Percentiles rank a stretch among this genome's conserved stretches.
phyloP scores from a whole-genome alignment of 306 rosid species.

The Castanopsis chinensis region DNA sequence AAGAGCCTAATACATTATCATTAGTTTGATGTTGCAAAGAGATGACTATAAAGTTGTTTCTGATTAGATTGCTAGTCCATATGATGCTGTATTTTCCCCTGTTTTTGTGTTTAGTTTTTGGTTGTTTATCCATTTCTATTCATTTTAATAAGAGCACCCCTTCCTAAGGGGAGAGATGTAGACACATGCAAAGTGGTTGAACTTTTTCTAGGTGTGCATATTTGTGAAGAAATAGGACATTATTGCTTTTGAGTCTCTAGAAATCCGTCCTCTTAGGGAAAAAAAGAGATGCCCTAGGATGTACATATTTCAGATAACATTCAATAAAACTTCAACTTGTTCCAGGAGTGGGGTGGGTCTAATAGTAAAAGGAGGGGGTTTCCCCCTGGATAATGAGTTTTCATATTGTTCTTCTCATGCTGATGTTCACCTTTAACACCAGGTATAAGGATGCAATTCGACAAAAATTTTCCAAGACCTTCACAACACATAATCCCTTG shows the following conservation, averaged over 20 bases:
- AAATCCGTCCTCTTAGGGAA: neutral
- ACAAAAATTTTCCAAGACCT: conserved; percentile 11
- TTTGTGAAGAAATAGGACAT: neutral
- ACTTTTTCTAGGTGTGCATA: no score
- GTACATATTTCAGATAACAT: neutral
- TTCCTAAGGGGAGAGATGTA: neutral
- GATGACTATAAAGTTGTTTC: neutral
- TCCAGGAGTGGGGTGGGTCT: no score
- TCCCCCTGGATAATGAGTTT: neutral
- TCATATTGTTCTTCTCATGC: neutral
- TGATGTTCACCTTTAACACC: neutral
- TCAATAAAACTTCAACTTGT: neutral
- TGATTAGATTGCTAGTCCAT: neutral
- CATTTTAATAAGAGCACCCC: neutral
- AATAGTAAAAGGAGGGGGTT: neutral
- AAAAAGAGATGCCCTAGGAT: no score
- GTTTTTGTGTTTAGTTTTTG: neutral
- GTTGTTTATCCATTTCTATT: neutral
- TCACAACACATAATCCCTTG: neutral
- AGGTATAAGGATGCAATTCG: conserved; percentile 25
- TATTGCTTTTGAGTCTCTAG: neutral
- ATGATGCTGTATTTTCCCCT: neutral
- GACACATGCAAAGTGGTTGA: neutral
- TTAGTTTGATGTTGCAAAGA: neutral
- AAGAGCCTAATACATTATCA: neutral